Conservation (phyloP, 176 grass and related monocot species). For the Triticum urartu region DNA sequence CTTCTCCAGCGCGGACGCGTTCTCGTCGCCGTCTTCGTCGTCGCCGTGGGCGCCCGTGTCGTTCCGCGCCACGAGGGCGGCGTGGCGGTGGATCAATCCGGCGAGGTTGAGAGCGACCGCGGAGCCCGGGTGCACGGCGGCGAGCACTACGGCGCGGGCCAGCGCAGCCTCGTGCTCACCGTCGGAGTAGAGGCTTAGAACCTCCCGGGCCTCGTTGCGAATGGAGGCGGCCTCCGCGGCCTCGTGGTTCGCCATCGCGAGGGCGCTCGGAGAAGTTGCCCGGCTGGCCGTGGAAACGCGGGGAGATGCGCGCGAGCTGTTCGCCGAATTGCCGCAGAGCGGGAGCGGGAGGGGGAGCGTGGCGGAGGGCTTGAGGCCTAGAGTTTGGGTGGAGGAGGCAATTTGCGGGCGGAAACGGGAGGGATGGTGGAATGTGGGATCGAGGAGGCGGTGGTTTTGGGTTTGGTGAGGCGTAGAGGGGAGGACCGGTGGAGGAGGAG, state of each 20-base stretch:
- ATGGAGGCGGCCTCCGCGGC: background rate
- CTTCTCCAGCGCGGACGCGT: background rate
- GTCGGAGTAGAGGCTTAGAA: background rate
- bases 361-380: background rate
- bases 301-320: constrained; percentile 2
- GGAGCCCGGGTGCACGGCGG: background rate
- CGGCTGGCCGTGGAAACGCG: background rate
- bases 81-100: background rate
- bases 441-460: background rate
- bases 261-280: background rate
- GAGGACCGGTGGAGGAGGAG: background rate
- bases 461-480: background rate
- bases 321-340: background rate
- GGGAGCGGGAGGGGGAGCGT: background rate
- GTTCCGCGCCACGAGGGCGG: background rate
- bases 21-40: background rate
- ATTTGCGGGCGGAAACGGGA: background rate
- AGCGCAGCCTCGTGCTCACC: background rate
- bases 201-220: background rate
- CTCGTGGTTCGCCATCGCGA: background rate
- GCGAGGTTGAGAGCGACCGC: constrained; percentile 13
- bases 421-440: background rate
- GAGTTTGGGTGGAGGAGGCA: background rate
- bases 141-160: background rate
- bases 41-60: background rate